A percentile compares a stretch with the other conserved stretches of the same genome.
phyloP scores from a whole-genome alignment of 2,329 filamentous ascomycete genomes.

The Fusarium setosum region DNA sequence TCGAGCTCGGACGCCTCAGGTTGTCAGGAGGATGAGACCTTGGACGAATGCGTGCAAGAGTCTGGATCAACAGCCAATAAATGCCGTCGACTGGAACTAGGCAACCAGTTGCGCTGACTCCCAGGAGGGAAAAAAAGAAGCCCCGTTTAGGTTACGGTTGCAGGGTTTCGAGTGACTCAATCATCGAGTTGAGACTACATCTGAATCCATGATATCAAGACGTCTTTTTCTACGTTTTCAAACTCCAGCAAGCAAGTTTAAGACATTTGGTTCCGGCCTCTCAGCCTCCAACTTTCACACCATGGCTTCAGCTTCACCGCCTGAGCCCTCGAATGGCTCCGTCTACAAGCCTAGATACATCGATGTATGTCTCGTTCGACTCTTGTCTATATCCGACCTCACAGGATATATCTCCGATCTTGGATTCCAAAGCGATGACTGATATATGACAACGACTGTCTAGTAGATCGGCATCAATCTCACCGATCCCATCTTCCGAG shows the following conservation, averaged over 20 bases:
- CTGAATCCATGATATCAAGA: conserved; percentile 37
- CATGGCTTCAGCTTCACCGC: conserved; percentile 44
- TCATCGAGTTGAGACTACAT: neutral
- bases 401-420: conserved; percentile 10
- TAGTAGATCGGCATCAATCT: conserved; percentile 91
- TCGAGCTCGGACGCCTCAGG: conserved; percentile 24
- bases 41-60: conserved; percentile 23
- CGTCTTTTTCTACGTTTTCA: conserved; percentile 29
- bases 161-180: conserved; percentile 29
- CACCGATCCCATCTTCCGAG: conserved; percentile 89
- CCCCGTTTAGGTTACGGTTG: conserved; percentile 12
- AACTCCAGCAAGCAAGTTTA: conserved; percentile 4
- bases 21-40: conserved; percentile 36
- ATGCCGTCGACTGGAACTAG: neutral
- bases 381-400: conserved; percentile 5
- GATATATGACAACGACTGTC: conserved; percentile 30
- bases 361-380: conserved; percentile 60
- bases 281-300: conserved; percentile 22
- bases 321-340: conserved; percentile 26
- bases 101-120: neutral
- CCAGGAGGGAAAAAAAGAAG: conserved; percentile 5
- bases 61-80: conserved; percentile 31
- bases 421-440: conserved; percentile 16
- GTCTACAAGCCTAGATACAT: conserved; percentile 64
- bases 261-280: conserved; percentile 8